Percentiles rank a stretch among this genome's conserved stretches.
Evolutionary conservation across 805 yeast genomes (phyloP).

Genomic region (Pichia nakasei): DNA sequence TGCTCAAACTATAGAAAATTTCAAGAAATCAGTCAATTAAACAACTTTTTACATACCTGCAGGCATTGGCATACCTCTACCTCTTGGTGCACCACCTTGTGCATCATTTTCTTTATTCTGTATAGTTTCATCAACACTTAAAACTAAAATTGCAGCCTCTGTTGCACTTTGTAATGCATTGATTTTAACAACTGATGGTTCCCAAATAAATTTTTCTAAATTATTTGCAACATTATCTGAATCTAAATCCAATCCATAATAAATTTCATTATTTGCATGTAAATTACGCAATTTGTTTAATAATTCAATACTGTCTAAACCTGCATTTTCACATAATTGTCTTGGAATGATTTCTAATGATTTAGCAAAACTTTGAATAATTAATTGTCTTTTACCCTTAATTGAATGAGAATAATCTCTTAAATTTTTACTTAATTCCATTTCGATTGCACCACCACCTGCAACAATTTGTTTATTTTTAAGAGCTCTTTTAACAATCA

Average conservation of each 20-base stretch:
- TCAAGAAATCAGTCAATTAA: constrained; percentile 1
- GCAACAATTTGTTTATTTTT: constrained; percentile 84
- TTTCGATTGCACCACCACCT: constrained; percentile 99
- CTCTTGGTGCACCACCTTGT: constrained; percentile 35
- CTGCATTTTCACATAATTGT: constrained; percentile 98
- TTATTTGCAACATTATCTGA: constrained; percentile 78
- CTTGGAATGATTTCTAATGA: constrained; percentile 95
- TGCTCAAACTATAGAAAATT: neutral
- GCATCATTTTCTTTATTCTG: constrained; percentile 58
- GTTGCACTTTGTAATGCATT: constrained; percentile 95
- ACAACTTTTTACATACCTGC: constrained; percentile 8
- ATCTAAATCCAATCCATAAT: constrained; percentile 91
- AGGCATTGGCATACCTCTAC: constrained; percentile 55
- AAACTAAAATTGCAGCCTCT: constrained; percentile 88
- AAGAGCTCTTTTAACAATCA: constrained; percentile 94
- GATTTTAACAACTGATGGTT: constrained; percentile 87
- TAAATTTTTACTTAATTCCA: constrained; percentile 86
- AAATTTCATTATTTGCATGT: constrained; percentile 85
- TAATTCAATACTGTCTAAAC: constrained; percentile 93
- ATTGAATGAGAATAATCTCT: constrained; percentile 81
- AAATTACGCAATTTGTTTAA: constrained; percentile 85
- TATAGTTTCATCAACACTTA: constrained; percentile 94
- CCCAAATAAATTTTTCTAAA: constrained; percentile 88
- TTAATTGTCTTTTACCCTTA: constrained; percentile 93
- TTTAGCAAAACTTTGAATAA: constrained; percentile 86